phyloP scores from a whole-genome alignment of 305 asterid genomes.

The Solanum hybrid region DNA sequence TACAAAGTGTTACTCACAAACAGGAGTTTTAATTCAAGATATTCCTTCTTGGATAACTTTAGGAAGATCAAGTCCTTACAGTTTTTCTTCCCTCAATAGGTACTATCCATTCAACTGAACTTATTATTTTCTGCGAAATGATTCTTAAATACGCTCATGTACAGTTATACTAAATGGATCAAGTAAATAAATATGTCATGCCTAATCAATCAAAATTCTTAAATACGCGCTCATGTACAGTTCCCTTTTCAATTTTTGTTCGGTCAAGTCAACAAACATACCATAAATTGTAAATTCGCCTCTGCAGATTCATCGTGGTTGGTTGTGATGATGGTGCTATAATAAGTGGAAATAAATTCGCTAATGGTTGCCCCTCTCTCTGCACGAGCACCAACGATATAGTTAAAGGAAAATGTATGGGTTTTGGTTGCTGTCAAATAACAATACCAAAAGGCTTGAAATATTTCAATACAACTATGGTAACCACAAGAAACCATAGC shows the following conservation, averaged over 20 bases:
- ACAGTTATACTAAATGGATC: not conserved
- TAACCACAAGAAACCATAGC: constrained; percentile 3
- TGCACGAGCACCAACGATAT: constrained; percentile 26
- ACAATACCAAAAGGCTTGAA: constrained; percentile 22
- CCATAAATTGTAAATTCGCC: not conserved
- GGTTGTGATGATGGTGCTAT: constrained; percentile 6
- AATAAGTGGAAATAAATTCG: constrained; percentile 21
- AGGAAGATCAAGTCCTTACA: constrained; percentile 1
- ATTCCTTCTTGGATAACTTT: not conserved
- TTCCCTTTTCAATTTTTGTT: no score
- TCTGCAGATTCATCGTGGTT: not conserved
- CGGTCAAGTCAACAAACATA: not conserved
- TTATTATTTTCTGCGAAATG: not conserved
- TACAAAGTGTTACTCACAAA: not conserved
- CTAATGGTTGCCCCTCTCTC: constrained; percentile 31
- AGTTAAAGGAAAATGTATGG: constrained; percentile 34
- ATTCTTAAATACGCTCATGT: not conserved
- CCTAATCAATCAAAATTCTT: not conserved
- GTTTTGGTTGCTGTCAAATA: constrained; percentile 50
- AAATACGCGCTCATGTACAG: no score
- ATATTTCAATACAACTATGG: not conserved
- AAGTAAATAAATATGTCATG: not conserved
- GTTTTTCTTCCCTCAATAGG: not conserved
- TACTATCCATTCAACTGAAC: not conserved
- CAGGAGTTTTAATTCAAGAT: not conserved